Percentiles rank a stretch among this genome's conserved stretches.
Evolutionary conservation across 2,329 filamentous ascomycete genomes (phyloP).

Genomic region (Alternaria atra): DNA sequence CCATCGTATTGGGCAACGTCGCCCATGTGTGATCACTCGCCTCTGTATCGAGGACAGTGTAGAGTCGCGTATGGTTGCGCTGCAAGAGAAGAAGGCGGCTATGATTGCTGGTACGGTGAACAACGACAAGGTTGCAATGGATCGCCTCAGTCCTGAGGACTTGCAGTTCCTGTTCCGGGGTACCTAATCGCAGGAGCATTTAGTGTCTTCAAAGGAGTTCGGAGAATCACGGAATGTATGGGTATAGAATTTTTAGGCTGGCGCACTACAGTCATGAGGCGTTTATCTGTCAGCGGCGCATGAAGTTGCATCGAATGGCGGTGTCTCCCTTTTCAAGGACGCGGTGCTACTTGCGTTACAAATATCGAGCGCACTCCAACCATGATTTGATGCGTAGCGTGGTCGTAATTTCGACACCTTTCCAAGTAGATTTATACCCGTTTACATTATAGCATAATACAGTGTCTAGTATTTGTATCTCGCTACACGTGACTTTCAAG

Average conservation of each 20-base stretch:
- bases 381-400: not conserved
- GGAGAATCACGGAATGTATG: not conserved
- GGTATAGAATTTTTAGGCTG: not conserved
- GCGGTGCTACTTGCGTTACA: not conserved
- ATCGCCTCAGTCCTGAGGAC: conserved; percentile 88
- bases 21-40: conserved; percentile 92
- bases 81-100: conserved; percentile 98
- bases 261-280: conserved; percentile 9
- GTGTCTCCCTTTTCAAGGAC: not conserved
- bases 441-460: not conserved
- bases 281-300: not conserved
- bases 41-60: conserved; percentile 97
- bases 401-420: not conserved
- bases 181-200: conserved; percentile 49
- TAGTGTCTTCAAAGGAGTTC: not conserved
- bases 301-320: not conserved
- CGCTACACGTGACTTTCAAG: not conserved
- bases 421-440: not conserved
- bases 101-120: conserved; percentile 99
- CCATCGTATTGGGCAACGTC: conserved; percentile 93
- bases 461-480: not conserved
- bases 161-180: conserved; percentile 97
- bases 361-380: not conserved
- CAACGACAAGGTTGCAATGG: conserved; percentile 88
- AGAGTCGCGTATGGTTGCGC: conserved; percentile 90